Conservation (phyloP, 2,329 filamentous ascomycete species). For the Cladosporium velox region DNA sequence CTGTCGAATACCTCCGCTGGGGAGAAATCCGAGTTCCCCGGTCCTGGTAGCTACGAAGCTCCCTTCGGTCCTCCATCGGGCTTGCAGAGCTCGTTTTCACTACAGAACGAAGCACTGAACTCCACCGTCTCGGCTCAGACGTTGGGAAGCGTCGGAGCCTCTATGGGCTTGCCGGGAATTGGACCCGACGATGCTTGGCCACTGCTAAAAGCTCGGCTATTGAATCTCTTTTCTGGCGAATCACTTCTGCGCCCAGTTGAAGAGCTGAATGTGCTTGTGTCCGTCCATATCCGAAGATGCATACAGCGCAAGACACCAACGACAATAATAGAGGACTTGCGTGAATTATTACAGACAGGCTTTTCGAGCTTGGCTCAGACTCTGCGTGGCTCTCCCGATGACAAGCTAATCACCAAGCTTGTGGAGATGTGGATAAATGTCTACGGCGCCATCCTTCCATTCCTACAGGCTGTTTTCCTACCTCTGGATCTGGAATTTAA, state of each 20-base stretch:
- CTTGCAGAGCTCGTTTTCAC: constrained; percentile 34
- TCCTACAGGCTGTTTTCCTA: constrained; percentile 92
- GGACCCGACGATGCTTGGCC: constrained; percentile 78
- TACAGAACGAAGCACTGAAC: constrained; percentile 23
- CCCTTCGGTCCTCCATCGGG: constrained; percentile 33
- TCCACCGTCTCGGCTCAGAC: constrained; percentile 40
- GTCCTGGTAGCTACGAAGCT: constrained; percentile 27
- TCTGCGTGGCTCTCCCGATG: constrained; percentile 75
- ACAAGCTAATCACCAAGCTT: constrained; percentile 82
- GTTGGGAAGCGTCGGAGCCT: constrained; percentile 47
- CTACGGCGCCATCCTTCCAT: constrained; percentile 86
- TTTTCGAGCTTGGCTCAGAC: constrained; percentile 86
- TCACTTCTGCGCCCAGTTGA: constrained; percentile 78
- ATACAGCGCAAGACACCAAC: constrained; percentile 72
- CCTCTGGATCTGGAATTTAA: constrained; percentile 92
- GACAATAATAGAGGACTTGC: constrained; percentile 72
- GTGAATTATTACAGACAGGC: constrained; percentile 74
- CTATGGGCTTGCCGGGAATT: constrained; percentile 52
- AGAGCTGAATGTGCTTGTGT: constrained; percentile 79
- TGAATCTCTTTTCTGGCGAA: constrained; percentile 79
- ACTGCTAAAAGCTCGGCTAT: constrained; percentile 71
- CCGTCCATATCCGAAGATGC: constrained; percentile 75
- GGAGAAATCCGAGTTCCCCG: constrained; percentile 26
- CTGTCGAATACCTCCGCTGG: constrained; percentile 34
- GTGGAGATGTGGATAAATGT: constrained; percentile 95